A percentile compares a stretch with the other conserved stretches of the same genome.
These are phyloP conservation scores for Brasenia schreberi DNA, from an alignment of 164 flowering plant species.

Conservation along the genomic window DNA sequence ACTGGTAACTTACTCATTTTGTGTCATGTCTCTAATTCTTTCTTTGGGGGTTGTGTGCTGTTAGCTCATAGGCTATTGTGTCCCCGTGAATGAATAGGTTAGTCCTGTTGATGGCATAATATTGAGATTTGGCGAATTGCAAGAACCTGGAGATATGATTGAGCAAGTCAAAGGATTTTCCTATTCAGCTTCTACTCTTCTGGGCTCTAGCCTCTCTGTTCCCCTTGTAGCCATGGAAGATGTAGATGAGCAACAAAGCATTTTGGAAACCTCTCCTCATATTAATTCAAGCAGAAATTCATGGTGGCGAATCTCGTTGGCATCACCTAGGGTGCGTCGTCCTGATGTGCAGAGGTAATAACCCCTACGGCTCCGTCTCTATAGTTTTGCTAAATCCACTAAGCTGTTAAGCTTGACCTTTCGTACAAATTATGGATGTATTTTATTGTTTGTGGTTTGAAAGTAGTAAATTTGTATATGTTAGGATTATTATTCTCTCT, in stretches of 20 bases:
- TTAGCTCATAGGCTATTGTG: neutral
- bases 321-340: slow-evolving; percentile 66
- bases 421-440: neutral
- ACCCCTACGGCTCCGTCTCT: slow-evolving; percentile 3
- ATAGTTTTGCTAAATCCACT: neutral
- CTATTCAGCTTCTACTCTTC: slow-evolving; percentile 73
- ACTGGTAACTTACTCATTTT: slow-evolving; percentile 59
- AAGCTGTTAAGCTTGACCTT: neutral
- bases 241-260: slow-evolving; percentile 14
- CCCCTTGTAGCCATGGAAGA: slow-evolving; percentile 31
- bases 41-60: neutral
- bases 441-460: neutral
- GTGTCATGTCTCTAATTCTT: neutral
- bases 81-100: slow-evolving; percentile 24
- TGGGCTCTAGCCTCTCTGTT: slow-evolving; percentile 55
- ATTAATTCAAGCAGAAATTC: slow-evolving; percentile 21
- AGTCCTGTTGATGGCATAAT: slow-evolving; percentile 96
- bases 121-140: slow-evolving; percentile 80
- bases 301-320: slow-evolving; percentile 83
- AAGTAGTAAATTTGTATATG: neutral
- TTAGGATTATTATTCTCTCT: neutral
- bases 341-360: slow-evolving; percentile 44
- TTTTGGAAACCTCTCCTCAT: slow-evolving; percentile 2
- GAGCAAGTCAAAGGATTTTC: slow-evolving; percentile 97
- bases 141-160: slow-evolving; percentile 68